Evolutionary conservation across 768 basidiomycete species (phyloP).

Genomic region (Leccinum sublutescens): DNA sequence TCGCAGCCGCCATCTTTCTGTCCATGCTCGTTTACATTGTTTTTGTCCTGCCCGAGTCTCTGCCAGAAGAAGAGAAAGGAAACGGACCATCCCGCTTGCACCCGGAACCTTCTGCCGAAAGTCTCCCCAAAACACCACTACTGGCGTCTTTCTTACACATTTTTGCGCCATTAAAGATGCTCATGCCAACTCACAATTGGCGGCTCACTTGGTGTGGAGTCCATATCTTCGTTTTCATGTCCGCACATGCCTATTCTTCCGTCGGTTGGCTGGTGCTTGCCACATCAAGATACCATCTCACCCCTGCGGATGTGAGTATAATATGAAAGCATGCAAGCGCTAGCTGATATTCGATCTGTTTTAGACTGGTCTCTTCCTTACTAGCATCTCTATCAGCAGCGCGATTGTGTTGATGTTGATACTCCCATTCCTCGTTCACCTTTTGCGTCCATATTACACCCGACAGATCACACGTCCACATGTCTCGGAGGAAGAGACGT

Average conservation of each 20-base stretch:
- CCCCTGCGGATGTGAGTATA: slow-evolving; percentile 24
- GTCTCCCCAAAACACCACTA: neutral
- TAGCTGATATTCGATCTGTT: neutral
- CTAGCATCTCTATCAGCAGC: slow-evolving; percentile 14
- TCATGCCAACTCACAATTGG: slow-evolving; percentile 29
- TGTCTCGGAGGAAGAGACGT: neutral
- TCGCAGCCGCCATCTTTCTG: slow-evolving; percentile 13
- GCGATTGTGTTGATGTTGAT: slow-evolving; percentile 19
- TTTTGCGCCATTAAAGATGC: slow-evolving; percentile 25
- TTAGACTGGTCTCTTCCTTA: slow-evolving; percentile 31
- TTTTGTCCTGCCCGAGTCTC: slow-evolving; percentile 31
- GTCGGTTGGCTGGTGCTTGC: slow-evolving; percentile 23
- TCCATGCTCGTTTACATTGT: slow-evolving; percentile 21
- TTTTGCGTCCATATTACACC: slow-evolving; percentile 28
- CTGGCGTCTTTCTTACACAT: slow-evolving; percentile 2
- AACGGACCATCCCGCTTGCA: neutral
- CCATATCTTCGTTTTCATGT: slow-evolving; percentile 25
- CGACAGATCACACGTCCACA: neutral
- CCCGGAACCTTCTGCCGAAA: neutral
- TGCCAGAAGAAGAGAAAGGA: slow-evolving; percentile 14
- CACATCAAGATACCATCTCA: slow-evolving; percentile 28
- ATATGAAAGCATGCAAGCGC: neutral
- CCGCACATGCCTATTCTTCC: slow-evolving; percentile 14
- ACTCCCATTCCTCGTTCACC: slow-evolving; percentile 23
- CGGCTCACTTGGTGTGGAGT: slow-evolving; percentile 29